Percentiles rank a stretch among this genome's conserved stretches.
Conservation (phyloP, 306 rosid genomes). For the Cicer pinnatifidum region DNA sequence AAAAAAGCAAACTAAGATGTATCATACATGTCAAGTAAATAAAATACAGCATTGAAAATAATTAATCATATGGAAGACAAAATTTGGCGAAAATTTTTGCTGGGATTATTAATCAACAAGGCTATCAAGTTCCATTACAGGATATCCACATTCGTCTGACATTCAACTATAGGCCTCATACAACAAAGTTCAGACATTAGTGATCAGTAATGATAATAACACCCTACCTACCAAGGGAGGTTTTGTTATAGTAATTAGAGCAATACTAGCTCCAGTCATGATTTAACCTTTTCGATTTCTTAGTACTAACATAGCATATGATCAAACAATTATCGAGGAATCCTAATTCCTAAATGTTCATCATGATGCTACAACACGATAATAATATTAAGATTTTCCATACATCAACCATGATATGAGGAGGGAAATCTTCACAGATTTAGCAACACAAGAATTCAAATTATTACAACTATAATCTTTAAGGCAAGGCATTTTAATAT, state of each 20-base stretch:
- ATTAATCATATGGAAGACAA: background rate
- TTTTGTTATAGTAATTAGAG: background rate
- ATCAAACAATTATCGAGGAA: background rate
- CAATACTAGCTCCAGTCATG: background rate
- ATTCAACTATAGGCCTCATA: conserved; percentile 7
- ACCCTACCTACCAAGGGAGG: background rate
- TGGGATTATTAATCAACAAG: conserved; percentile 14
- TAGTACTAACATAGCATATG: background rate
- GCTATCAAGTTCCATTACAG: conserved; percentile 5
- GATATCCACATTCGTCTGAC: background rate
- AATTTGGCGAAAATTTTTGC: background rate
- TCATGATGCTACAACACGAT: background rate
- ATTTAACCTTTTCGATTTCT: conserved; percentile 6
- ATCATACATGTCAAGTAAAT: conserved; percentile 8
- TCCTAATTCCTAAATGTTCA: background rate
- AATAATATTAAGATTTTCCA: background rate
- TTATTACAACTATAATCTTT: background rate
- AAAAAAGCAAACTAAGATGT: conserved; percentile 23
- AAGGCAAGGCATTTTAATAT: conserved; percentile 7
- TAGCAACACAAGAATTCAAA: conserved; percentile 3
- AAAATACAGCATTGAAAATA: conserved; percentile 2
- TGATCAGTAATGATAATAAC: background rate
- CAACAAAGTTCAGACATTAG: background rate
- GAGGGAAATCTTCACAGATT: background rate
- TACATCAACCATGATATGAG: background rate